Base-by-base conservation (phyloP, 352 stramenopile genomes). In the Phytophthora agathidicida region DNA sequence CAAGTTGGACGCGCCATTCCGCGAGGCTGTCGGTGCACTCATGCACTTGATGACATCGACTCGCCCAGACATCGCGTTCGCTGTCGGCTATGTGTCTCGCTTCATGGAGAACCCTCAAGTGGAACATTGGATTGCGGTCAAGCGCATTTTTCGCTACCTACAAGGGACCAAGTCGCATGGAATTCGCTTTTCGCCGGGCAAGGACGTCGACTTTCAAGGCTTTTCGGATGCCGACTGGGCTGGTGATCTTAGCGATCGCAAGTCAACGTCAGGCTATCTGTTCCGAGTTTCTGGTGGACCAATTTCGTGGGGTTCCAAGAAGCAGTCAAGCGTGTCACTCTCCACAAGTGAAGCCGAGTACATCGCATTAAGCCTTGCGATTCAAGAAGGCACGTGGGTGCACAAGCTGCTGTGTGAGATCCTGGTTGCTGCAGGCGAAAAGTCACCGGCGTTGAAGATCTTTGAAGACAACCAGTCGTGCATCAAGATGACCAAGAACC, bases 41-140 rank as follows among this genome's bases (percentile, higher is more conserved):
- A 68, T 68, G 60, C 46, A 68, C 26, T 28, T 64, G 17, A 69
- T 55, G 46, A 65, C 52, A 22, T 27, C 51, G 3, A 62, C 50
- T 35, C 51, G 45, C 10, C 60, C 60, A 22, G 50, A 62, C 16
- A 63, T 62, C 20, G 60, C 60, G 5, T 63, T 23, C 6, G 58
- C 49, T 0, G 48, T 56, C 0, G 48, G 41, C 7, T 68, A 58
- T 28, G 31, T 68, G 13, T 50, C 51, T 8, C 43, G 53, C 26
- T 65, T 65, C 52, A 65, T 69, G 60, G 22, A 65, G 14, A 65
- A 64, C 10, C 52, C 45, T 0, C 52, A 65, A 53, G 48, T 22
- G 0, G 47, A 69, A 6, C 53, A 68, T 13, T 68, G 45, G 45
- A 33, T 47, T 50, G 46, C n/a, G n/a, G n/a, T n/a, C n/a, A n/a